Evolutionary conservation across 257 asterid genomes (phyloP), one percentile per base, ranked within the genome.

Genomic region (Oldenlandia corymbosa): DNA sequence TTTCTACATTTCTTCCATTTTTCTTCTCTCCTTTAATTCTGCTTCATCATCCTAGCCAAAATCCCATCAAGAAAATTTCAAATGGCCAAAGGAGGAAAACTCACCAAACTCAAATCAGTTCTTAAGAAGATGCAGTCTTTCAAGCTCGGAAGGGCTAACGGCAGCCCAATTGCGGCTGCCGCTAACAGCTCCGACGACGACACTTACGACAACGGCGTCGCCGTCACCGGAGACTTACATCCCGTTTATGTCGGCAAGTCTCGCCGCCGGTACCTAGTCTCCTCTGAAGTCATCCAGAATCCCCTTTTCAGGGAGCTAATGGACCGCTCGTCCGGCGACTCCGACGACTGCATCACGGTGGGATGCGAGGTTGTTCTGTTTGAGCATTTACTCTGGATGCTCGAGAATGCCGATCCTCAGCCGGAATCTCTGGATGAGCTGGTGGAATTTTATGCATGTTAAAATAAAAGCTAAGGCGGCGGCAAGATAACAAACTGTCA

Each of bases 201-300:
- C 49, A 41, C 34, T 64, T 65, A 76, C 3, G 65, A 65, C 6
- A 1, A 23, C 37, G 31, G 12, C 24, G 24, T 49, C 43, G 1
- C 30, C 57, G 28, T 13, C 16, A 54, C 58, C 66, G 23, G 62
- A 57, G 85, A 78, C 64, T 81, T 84, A 57, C 87, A 80, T 64
- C 73, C 96, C 0, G 99, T 92, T 50, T 92, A 78, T 76, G 99
- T 92, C 24, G 99, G 99, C 0, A 92, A 92, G 67, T 87, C 99
- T 0, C 83, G 94, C 21, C 87, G 99, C 59, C 85, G 91, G 12
- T 92, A 92, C 67, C 83, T 90, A 30, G 71, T 93, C 58, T 64
- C 85, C 75, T 70, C 97, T 70, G 90, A 87, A 45, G 91, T 90
- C 34, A 74, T 85, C 70, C 88, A 85, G 17, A 84, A 93, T 64